phyloP scores from a whole-genome alignment of 139 green algal genomes.

The Asterochloris sp. region DNA sequence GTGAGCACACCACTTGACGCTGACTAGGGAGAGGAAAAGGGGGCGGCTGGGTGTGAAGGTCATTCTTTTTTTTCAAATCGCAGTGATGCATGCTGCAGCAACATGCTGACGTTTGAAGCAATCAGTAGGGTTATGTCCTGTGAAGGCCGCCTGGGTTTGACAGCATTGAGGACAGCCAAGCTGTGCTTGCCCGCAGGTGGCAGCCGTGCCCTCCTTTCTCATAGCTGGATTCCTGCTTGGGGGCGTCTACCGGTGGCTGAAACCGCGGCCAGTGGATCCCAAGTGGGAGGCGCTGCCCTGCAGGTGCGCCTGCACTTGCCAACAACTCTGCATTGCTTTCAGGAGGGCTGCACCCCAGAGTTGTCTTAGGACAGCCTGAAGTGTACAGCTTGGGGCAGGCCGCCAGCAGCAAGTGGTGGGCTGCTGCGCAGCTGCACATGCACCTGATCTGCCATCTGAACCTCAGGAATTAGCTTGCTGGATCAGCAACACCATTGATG shows the following conservation, averaged over 20 bases:
- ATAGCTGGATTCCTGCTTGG: slow-evolving; percentile 37
- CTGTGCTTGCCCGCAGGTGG: slow-evolving; percentile 27
- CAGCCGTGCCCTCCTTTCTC: slow-evolving; percentile 65
- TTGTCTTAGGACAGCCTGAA: not conserved
- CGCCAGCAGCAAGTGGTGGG: not conserved
- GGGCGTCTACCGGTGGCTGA: slow-evolving; percentile 35
- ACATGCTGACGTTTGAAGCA: no score
- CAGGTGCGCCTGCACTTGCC: slow-evolving; percentile 17
- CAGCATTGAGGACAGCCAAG: no score
- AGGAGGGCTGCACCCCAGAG: not conserved
- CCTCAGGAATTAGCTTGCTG: not conserved
- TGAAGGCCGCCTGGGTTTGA: no score
- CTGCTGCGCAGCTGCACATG: not conserved
- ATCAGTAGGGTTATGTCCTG: no score
- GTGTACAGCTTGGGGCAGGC: not conserved
- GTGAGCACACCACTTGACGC: no score
- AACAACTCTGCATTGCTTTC: not conserved
- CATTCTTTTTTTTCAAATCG: no score
- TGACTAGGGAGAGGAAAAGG: no score
- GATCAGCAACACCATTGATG: not conserved
- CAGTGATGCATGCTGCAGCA: no score
- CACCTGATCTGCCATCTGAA: not conserved
- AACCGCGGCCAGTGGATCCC: slow-evolving; percentile 51
- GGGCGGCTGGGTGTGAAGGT: no score
- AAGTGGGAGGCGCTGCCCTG: slow-evolving; percentile 51